A percentile compares a stretch with the other conserved stretches of the same genome.
Evolutionary conservation across 495 filamentous ascomycete species (phyloP).

Genomic region (Tetracladium marchalianum): DNA sequence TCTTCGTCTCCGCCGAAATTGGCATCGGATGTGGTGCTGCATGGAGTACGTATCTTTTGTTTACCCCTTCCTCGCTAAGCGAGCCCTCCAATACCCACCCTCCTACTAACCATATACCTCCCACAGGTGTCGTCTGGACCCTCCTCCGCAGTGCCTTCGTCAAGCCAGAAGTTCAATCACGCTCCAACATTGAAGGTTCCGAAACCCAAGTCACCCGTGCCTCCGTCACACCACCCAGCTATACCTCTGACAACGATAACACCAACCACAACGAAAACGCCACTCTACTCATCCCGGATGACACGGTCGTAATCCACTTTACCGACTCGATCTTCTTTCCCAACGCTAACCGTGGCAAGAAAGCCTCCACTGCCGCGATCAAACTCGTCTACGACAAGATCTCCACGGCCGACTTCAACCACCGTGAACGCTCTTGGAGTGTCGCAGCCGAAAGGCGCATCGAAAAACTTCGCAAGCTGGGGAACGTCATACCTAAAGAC

Average conservation of each 20-base stretch:
- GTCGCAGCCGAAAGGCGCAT: slow-evolving; percentile 2
- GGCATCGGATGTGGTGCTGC: slow-evolving; percentile 37
- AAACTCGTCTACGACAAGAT: slow-evolving; percentile 26
- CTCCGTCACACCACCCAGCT: not conserved
- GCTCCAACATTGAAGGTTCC: not conserved
- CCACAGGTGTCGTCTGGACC: slow-evolving; percentile 27
- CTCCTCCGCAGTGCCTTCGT: slow-evolving; percentile 34
- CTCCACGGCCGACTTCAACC: slow-evolving; percentile 24
- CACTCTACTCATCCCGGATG: slow-evolving; percentile 21
- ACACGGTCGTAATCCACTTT: slow-evolving; percentile 32
- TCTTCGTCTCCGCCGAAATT: slow-evolving; percentile 37
- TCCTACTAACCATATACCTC: too few species aligned
- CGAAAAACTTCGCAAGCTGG: slow-evolving; percentile 14
- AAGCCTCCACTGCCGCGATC: slow-evolving; percentile 29
- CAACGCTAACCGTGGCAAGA: slow-evolving; percentile 36
- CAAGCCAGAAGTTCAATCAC: slow-evolving; percentile 14
- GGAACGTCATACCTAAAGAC: slow-evolving; percentile 8
- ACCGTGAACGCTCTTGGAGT: slow-evolving; percentile 33
- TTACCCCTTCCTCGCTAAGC: too few species aligned
- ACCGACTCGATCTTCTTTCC: slow-evolving; percentile 35
- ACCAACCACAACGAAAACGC: not conserved
- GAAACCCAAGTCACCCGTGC: too few species aligned
- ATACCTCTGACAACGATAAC: not conserved
- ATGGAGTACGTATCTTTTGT: slow-evolving; percentile 1
- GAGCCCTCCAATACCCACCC: too few species aligned